These are phyloP conservation scores for Morella rubra DNA, from an alignment of 306 rosid genomes.

Conservation along the genomic window DNA sequence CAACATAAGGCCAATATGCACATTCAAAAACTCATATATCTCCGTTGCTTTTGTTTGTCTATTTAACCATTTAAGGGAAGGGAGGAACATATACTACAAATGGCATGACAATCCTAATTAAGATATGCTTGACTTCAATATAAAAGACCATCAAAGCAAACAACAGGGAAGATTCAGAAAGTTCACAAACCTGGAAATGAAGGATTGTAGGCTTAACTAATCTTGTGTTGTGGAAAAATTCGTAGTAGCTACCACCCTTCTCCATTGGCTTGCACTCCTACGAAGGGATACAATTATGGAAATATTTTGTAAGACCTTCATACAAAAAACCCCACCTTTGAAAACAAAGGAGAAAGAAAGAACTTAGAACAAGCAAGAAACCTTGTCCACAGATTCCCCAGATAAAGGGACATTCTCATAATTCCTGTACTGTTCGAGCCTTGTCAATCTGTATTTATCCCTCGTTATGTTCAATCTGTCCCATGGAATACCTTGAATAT, in stretches of 20 bases:
- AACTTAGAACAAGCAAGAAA: slow-evolving; percentile 22
- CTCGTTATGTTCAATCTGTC: too few relatives aligned
- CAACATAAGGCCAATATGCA: neutral
- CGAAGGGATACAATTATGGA: slow-evolving; percentile 18
- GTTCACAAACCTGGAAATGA: slow-evolving; percentile 78
- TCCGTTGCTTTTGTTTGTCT: neutral
- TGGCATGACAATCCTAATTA: neutral
- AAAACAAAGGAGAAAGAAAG: slow-evolving; percentile 12
- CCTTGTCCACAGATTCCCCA: slow-evolving; percentile 73
- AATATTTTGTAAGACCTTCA: neutral
- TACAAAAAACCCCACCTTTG: neutral
- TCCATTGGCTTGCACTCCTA: slow-evolving; percentile 63
- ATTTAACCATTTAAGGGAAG: neutral
- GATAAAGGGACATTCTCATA: slow-evolving; percentile 77
- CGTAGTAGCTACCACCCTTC: slow-evolving; percentile 63
- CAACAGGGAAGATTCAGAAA: neutral
- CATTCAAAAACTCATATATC: neutral
- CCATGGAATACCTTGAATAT: too few relatives aligned
- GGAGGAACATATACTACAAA: neutral
- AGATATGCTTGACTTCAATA: neutral
- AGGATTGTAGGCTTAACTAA: slow-evolving; percentile 83
- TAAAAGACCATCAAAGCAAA: neutral
- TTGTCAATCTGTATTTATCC: too few relatives aligned
- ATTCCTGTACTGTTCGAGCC: slow-evolving; percentile 77
- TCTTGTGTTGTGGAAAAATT: slow-evolving; percentile 76